Percentiles rank a stretch among this genome's conserved stretches.
Conservation (phyloP, 352 stramenopile species). For the Pythium plurisporium region DNA sequence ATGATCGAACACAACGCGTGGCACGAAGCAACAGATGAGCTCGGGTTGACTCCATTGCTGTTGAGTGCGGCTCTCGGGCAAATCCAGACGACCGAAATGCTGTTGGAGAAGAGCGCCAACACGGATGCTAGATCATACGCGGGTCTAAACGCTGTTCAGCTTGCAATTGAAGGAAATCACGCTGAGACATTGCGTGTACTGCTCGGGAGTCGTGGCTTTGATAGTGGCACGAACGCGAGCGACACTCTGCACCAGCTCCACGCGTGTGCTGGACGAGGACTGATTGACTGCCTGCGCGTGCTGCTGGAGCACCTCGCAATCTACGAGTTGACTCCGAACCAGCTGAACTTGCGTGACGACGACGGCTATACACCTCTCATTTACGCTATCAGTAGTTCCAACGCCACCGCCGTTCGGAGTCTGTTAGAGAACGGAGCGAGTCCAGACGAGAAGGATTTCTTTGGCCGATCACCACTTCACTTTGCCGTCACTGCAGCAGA, state of each 20-base stretch:
- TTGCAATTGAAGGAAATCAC: slow-evolving; percentile 65
- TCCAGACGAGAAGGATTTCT: slow-evolving; percentile 61
- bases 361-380: slow-evolving; percentile 82
- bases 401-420: slow-evolving; percentile 40
- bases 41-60: slow-evolving; percentile 61
- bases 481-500: slow-evolving; percentile 42
- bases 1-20: slow-evolving; percentile 86
- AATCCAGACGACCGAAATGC: slow-evolving; percentile 53
- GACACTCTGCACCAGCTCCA: slow-evolving; percentile 58
- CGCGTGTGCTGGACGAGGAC: slow-evolving; percentile 47
- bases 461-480: slow-evolving; percentile 63
- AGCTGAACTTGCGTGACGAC: slow-evolving; percentile 48
- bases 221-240: slow-evolving; percentile 28
- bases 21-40: slow-evolving; percentile 65
- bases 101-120: slow-evolving; percentile 63
- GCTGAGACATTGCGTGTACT: slow-evolving; percentile 40
- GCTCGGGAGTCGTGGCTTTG: slow-evolving; percentile 45
- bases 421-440: slow-evolving; percentile 51
- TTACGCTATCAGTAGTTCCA: slow-evolving; percentile 62
- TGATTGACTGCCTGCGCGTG: slow-evolving; percentile 49
- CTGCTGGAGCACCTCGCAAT: slow-evolving; percentile 44
- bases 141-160: slow-evolving; percentile 45
- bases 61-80: slow-evolving; percentile 55
- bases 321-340: neutral
- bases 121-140: slow-evolving; percentile 35